Base-by-base conservation (phyloP, 768 basidiomycete species). In the Clitopilus passeckerianus region DNA sequence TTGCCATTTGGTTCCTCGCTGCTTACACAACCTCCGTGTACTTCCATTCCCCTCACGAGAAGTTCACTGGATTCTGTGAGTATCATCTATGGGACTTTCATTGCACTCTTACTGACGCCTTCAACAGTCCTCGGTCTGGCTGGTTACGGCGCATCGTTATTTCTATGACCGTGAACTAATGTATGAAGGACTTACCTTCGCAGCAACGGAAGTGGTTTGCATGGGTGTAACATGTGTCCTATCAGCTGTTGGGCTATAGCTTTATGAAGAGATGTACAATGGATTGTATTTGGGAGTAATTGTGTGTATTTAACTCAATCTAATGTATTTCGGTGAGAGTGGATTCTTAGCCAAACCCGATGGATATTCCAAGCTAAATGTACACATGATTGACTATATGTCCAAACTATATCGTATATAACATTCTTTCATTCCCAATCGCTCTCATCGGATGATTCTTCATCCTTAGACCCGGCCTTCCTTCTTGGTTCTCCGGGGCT, bases 21-120 rank as follows among this genome's bases (percentile, higher is more conserved):
- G 73, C 80, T 8, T 83, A 82, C 60, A 91, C 91, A 50, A 98
- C 96, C 20, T 86, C 88, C 56, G 75, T 96, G 7, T 98, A 93
- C 71, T 98, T 96, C 77, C 96, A 98, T 68, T 80, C 88, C 3
- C 92, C 93, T 0, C 72, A 80, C 12, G 96, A 98, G 76, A 98
- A 98, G 75, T 61, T 92, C 34, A 86, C 88, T 1, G 96, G 96
- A 12, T 90, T 88, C 60, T 41, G 94, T 95, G 68, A 68, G 91
- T 85, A 3, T 34, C 33, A 44, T 44, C 18, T 37, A 27, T 24
- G 53, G 5, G 23, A 22, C 34, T 18, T 34, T 10, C 14, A 41
- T 22, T 20, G 34, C 56, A 44, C 14, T 52, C 15, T 18, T 33
- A 56, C 30, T 37, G 20, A 43, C 12, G 30, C 43, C 16, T 37